phyloP scores from a whole-genome alignment of 139 green algal species.

The Cymbomonas tetramitiformis region DNA sequence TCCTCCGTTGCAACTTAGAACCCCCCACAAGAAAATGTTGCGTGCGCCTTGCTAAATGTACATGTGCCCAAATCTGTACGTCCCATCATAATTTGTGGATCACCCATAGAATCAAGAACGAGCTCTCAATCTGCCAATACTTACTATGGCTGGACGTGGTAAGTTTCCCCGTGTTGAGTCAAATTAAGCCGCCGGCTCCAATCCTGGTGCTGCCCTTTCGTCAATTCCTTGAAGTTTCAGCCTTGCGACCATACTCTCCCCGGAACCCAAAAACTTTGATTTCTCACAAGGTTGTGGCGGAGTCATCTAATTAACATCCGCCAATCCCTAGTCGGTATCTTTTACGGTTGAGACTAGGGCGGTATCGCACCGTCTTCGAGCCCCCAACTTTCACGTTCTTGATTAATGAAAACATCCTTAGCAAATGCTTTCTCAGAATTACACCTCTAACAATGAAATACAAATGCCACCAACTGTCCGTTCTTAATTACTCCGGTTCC shows the following conservation, averaged over 20 bases:
- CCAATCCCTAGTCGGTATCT: slow-evolving; percentile 97
- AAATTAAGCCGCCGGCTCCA: slow-evolving; percentile 91
- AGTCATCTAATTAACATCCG: slow-evolving; percentile 87
- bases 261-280: slow-evolving; percentile 96
- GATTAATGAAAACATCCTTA: slow-evolving; percentile 99
- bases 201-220: slow-evolving; percentile 84
- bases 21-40: no score
- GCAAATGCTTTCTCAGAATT: slow-evolving; percentile 98
- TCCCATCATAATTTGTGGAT: no score
- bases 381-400: slow-evolving; percentile 99
- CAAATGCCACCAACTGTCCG: slow-evolving; percentile 96
- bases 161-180: slow-evolving; percentile 89
- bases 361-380: slow-evolving; percentile 99
- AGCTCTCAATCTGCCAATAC: slow-evolving; percentile 88
- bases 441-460: slow-evolving; percentile 99
- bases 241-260: slow-evolving; percentile 81
- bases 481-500: slow-evolving; percentile 98
- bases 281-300: slow-evolving; percentile 94
- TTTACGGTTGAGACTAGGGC: slow-evolving; percentile 99
- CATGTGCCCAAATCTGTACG: no score
- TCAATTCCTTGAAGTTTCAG: slow-evolving; percentile 69
- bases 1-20: no score
- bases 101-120: slow-evolving; percentile 88
- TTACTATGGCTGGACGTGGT: slow-evolving; percentile 88
- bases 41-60: no score